Evolutionary conservation across 2,329 filamentous ascomycete genomes (phyloP).

Genomic region (Myriosclerotinia curreyana): DNA sequence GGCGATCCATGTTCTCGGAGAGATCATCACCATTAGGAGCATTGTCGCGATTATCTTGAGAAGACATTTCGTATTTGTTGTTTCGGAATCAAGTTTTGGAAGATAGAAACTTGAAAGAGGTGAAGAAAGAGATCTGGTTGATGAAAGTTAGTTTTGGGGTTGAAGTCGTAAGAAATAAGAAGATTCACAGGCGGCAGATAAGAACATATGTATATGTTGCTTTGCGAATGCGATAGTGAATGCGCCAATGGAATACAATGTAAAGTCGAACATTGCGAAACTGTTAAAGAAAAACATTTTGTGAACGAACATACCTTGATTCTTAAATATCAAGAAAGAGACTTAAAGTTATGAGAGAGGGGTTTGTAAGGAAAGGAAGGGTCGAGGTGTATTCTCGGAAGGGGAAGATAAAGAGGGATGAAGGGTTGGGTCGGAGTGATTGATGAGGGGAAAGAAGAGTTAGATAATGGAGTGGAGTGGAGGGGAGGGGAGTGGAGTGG

Average conservation of each 20-base stretch:
- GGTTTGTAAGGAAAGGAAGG: slow-evolving; percentile 1
- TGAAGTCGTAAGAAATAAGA: neutral
- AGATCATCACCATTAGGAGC: slow-evolving; percentile 48
- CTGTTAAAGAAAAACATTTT: neutral
- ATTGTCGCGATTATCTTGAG: slow-evolving; percentile 37
- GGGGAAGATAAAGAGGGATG: slow-evolving; percentile 21
- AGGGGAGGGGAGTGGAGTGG: slow-evolving; percentile 20
- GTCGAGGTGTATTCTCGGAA: slow-evolving; percentile 16
- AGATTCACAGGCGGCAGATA: slow-evolving; percentile 8
- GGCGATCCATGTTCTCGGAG: slow-evolving; percentile 59
- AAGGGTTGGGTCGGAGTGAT: slow-evolving; percentile 8
- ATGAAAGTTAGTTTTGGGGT: neutral
- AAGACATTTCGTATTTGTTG: slow-evolving; percentile 34
- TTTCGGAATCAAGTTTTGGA: slow-evolving; percentile 10
- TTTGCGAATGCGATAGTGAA: slow-evolving; percentile 17
- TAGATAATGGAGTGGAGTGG: slow-evolving; percentile 18
- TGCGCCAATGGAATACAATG: slow-evolving; percentile 16
- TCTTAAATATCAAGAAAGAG: slow-evolving; percentile 9
- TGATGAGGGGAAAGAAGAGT: slow-evolving; percentile 20
- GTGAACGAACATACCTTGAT: slow-evolving; percentile 18
- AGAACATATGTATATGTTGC: neutral
- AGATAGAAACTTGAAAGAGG: slow-evolving; percentile 11
- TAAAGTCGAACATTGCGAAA: neutral
- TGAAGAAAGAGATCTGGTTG: neutral
- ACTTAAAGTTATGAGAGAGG: slow-evolving; percentile 10